Evolutionary conservation across 2,329 filamentous ascomycete genomes (phyloP), one percentile per base, ranked within the genome.

Genomic region (Trichoderma harzianum): DNA sequence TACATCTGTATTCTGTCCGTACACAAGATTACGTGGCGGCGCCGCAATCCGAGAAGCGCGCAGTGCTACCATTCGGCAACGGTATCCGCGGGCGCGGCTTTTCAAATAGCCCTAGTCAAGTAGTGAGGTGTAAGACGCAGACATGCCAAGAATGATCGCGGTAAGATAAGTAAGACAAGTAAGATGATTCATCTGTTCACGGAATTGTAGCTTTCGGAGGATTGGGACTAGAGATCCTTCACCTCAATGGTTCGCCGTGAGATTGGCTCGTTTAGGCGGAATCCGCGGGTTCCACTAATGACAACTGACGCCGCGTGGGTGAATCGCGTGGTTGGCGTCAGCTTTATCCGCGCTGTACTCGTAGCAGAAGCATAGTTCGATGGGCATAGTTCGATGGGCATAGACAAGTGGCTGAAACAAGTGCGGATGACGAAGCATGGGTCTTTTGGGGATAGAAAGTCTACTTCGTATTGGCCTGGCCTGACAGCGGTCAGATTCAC

Each of bases 341-440:
- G 67, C 67, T 58, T 12, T 62, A 61, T n/a, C 30, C 28, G 39
- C 10, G 39, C 10, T 53, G 18, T 30, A 21, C 28, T 30, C 28
- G 32, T 39, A 36, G 16, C 7, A 43, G 32, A 39, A 18, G n/a
- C 10, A 34, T 14, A 61, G 12, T 53, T 24, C 43, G 26, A 60
- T 43, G 21, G 21, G 18, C 26, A 7, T 30, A 14, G 34, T 53
- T 24, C 43, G 26, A 60, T 43, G 21, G 21, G 18, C 26, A 7
- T 30, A 14, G 34, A 53, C 26, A 28, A 53, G 67, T 69, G 67
- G 67, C 67, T 69, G 39, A 34, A 57, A 69, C 21, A 69, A 69
- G 67, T 69, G 67, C 67, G 57, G 47, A 67, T 69, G 67, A 69
- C 43, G 39, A 51, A n/a, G 60, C 21, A 16, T 47, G 55, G 32